phyloP scores from a whole-genome alignment of 208 protist genomes.

The Naegleria gruberi region DNA sequence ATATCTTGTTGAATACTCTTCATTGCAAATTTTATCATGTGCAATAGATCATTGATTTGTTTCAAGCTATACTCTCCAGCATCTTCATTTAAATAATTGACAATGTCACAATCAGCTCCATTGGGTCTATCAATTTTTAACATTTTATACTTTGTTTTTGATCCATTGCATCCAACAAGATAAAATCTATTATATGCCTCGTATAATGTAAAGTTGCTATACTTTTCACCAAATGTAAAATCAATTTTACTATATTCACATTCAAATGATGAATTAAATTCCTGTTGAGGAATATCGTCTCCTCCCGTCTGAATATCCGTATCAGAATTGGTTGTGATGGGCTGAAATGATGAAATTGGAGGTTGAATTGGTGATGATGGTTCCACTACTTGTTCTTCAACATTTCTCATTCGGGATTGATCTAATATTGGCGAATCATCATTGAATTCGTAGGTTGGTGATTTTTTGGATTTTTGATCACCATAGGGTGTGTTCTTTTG shows the following conservation, averaged over 20 bases:
- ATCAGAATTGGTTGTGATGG: not conserved
- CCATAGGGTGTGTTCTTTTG: too few species aligned
- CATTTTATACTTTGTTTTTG: not conserved
- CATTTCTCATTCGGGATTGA: too few species aligned
- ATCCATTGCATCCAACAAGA: not conserved
- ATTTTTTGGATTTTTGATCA: too few species aligned
- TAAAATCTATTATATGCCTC: not conserved
- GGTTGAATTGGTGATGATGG: too few species aligned
- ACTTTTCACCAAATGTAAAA: not conserved
- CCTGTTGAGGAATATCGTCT: not conserved
- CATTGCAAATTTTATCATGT: constrained; percentile 2
- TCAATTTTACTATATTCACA: not conserved
- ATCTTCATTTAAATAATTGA: not conserved
- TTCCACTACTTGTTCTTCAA: too few species aligned
- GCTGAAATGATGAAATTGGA: not conserved
- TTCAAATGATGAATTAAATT: not conserved
- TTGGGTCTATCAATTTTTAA: not conserved
- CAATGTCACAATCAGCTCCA: not conserved
- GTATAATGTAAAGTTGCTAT: constrained; percentile 6
- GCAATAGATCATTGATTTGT: not conserved
- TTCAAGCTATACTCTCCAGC: not conserved
- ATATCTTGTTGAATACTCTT: not conserved
- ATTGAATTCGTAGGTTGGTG: too few species aligned
- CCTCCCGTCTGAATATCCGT: not conserved
- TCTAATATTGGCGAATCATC: too few species aligned